These are phyloP conservation scores for Apostasia ramifera DNA, from an alignment of 106 monocot species.

Conservation along the genomic window DNA sequence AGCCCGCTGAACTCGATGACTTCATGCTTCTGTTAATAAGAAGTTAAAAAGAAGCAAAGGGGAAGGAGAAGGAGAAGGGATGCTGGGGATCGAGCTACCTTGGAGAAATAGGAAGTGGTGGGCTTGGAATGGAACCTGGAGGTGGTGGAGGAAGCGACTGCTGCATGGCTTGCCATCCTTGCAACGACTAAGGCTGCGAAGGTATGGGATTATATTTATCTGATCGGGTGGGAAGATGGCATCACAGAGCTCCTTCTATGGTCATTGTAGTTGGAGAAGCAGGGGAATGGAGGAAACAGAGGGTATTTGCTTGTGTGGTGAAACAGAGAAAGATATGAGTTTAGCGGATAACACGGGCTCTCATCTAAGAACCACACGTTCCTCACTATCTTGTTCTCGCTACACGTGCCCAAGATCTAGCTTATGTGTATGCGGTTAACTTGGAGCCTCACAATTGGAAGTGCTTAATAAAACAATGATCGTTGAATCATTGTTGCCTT, in stretches of 20 bases:
- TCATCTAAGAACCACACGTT: slow-evolving; percentile 39
- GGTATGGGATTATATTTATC: slow-evolving; percentile 9
- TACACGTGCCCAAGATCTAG: too few relatives aligned
- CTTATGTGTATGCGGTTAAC: too few relatives aligned
- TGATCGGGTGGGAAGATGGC: not conserved
- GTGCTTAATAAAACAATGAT: too few relatives aligned
- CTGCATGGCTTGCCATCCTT: slow-evolving; percentile 77
- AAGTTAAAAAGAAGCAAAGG: not conserved
- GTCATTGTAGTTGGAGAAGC: slow-evolving; percentile 6
- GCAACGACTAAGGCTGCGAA: slow-evolving; percentile 18
- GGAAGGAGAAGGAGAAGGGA: slow-evolving; percentile 1
- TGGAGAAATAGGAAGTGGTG: slow-evolving; percentile 32
- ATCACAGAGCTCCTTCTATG: slow-evolving; percentile 13
- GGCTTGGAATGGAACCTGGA: slow-evolving; percentile 40
- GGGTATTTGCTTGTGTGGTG: slow-evolving; percentile 27
- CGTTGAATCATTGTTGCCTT: too few relatives aligned
- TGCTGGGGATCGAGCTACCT: slow-evolving; percentile 14
- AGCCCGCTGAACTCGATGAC: slow-evolving; percentile 78
- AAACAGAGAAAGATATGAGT: slow-evolving; percentile 22
- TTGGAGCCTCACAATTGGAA: too few relatives aligned
- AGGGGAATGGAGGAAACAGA: not conserved
- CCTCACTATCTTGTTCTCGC: slow-evolving; percentile 6
- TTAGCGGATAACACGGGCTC: slow-evolving; percentile 36
- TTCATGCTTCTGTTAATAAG: slow-evolving; percentile 43
- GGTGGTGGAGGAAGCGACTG: slow-evolving; percentile 76